Conservation (phyloP, 306 rosid genomes). For the Citrullus colocynthis region DNA sequence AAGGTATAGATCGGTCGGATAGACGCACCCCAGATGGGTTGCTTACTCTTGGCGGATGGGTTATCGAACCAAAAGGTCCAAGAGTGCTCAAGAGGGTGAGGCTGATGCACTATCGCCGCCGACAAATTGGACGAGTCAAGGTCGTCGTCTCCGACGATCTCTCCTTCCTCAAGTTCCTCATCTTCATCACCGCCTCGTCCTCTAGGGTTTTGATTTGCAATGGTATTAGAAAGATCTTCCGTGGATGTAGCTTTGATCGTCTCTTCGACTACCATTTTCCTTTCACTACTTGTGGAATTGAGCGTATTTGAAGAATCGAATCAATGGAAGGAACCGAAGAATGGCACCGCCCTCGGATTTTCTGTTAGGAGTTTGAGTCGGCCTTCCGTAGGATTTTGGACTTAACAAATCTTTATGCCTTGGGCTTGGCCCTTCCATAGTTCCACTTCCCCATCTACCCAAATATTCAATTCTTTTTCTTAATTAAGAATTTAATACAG, state of each 20-base stretch:
- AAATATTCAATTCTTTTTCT: too few relatives aligned
- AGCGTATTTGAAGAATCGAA: not conserved
- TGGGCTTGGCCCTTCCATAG: not conserved
- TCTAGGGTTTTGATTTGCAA: slow-evolving; percentile 24
- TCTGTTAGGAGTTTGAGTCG: not conserved
- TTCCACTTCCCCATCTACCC: too few relatives aligned
- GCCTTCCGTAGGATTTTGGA: not conserved
- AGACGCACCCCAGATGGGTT: slow-evolving; percentile 59
- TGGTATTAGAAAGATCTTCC: slow-evolving; percentile 22
- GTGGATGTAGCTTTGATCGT: slow-evolving; percentile 23
- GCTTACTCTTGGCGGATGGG: slow-evolving; percentile 47
- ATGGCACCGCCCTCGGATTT: not conserved
- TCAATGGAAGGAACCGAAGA: not conserved
- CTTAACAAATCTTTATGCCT: not conserved
- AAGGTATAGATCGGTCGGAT: slow-evolving; percentile 67
- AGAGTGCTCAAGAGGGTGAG: slow-evolving; percentile 67
- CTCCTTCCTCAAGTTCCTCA: slow-evolving; percentile 60
- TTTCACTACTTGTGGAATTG: not conserved
- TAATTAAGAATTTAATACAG: too few relatives aligned
- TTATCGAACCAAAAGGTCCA: slow-evolving; percentile 98
- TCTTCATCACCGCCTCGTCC: slow-evolving; percentile 21
- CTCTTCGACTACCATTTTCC: slow-evolving; percentile 49
- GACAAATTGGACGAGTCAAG: slow-evolving; percentile 33
- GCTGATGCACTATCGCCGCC: slow-evolving; percentile 16
- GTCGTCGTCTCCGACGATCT: slow-evolving; percentile 52